Base-by-base conservation (phyloP, 148 eudicot species). In the Rhododendron griersonianum region DNA sequence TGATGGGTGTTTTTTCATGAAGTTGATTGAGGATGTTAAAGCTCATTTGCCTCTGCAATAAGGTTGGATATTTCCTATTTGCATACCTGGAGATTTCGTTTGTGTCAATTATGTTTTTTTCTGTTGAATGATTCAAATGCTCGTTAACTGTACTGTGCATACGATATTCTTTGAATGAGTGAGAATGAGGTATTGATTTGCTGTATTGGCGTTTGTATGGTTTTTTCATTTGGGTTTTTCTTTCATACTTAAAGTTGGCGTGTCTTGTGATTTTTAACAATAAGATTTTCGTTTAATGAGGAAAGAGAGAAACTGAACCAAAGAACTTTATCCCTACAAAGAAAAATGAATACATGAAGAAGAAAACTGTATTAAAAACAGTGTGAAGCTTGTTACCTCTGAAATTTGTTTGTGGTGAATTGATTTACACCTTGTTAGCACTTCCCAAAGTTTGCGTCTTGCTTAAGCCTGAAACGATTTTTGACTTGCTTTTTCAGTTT, bases 1-100 rank as follows among this genome's bases (percentile, higher is more conserved):
- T 94, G 90, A 87, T 81, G 13, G 76, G 88, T 59, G 51, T 10
- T 25, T 80, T 53, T 14, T 77, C 55, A 23, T 81, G 81, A 71
- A 86, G 78, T 50, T 6, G 65, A 37, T 71, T 35, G 84, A 33
- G 37, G 85, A 75, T 59, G 81, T 55, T 82, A 39, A 85, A 23
- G 57, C 89, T 88, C 55, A 48, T 55, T 82, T 78, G 44, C 86
- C 55, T 78, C 67, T 55, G 41, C 80, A 73, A 15, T 83, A 78
- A 86, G 74, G 83, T 48, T 78, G 48, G 80, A 6, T 13, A 57
- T 61, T 18, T 78, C 61, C 71, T 69, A 15, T 67, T 44, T 75
- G 57, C 45, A 23, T 82, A 23, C 51, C 37, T 51, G 65, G 63
- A 39, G 53, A 21, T 47, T 55, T 35, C 6, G 81, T 74, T 19